These are phyloP conservation scores for Calocera viscosa DNA, from an alignment of 768 basidiomycete species.

Conservation along the genomic window DNA sequence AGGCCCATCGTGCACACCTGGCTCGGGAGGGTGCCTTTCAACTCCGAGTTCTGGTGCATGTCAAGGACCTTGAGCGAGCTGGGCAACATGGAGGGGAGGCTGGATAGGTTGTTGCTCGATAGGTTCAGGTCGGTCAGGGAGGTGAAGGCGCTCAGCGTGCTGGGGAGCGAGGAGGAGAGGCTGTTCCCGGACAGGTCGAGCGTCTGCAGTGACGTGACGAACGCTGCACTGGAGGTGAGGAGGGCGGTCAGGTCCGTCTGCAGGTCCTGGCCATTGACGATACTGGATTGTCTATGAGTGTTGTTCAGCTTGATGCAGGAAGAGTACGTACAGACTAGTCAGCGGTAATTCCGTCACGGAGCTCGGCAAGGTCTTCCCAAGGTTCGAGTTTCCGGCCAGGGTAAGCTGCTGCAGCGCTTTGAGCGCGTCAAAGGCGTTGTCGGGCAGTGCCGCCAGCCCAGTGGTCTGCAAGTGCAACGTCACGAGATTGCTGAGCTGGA, in stretches of 20 bases:
- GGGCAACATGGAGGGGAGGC: constrained; percentile 30
- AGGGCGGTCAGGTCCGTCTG: constrained; percentile 27
- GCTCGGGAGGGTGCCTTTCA: constrained; percentile 25
- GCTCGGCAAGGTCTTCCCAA: constrained; percentile 31
- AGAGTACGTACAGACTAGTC: constrained; percentile 30
- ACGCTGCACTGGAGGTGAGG: constrained; percentile 11
- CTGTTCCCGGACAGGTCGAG: constrained; percentile 21
- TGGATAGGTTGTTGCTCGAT: constrained; percentile 27
- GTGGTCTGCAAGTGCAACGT: constrained; percentile 35
- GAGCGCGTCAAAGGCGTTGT: constrained; percentile 25
- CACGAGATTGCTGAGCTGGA: constrained; percentile 28
- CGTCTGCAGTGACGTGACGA: not conserved
- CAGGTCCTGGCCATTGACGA: constrained; percentile 30
- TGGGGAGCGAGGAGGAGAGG: constrained; percentile 28
- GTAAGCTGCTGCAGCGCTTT: constrained; percentile 28
- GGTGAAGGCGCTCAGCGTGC: constrained; percentile 26
- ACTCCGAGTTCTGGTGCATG: constrained; percentile 30
- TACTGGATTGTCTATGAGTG: constrained; percentile 20
- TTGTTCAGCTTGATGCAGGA: not conserved
- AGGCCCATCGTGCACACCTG: constrained; percentile 22
- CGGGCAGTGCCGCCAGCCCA: constrained; percentile 28
- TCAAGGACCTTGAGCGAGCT: constrained; percentile 27
- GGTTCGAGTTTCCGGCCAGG: constrained; percentile 32
- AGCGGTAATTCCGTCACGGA: constrained; percentile 27
- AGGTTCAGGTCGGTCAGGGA: constrained; percentile 32